These are phyloP conservation scores for Carex cristatella DNA, from an alignment of 176 grass and related monocot species.

Conservation along the genomic window DNA sequence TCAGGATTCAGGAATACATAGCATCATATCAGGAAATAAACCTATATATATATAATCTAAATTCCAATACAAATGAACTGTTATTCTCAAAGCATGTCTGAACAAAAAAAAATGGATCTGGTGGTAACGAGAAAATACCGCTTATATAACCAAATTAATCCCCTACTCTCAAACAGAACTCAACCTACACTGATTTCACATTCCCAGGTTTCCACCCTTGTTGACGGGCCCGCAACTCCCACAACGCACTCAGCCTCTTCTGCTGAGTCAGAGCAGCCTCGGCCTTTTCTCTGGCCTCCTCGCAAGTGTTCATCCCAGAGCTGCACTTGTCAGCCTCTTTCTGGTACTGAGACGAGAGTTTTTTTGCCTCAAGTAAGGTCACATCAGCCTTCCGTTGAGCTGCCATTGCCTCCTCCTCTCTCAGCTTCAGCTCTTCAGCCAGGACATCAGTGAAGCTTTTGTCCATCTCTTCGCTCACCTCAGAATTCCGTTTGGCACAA, in stretches of 20 bases:
- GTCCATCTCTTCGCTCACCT: slow-evolving; percentile 73
- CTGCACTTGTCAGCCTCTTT: slow-evolving; percentile 97
- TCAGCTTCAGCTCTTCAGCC: slow-evolving; percentile 69
- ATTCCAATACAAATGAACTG: neutral
- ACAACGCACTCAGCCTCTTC: slow-evolving; percentile 66
- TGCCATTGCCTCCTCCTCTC: slow-evolving; percentile 71
- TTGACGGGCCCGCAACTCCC: slow-evolving; percentile 66
- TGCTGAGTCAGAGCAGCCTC: slow-evolving; percentile 42
- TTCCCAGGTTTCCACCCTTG: slow-evolving; percentile 59
- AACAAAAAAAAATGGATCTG: neutral
- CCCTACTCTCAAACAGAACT: neutral
- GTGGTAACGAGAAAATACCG: neutral
- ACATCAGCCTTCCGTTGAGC: slow-evolving; percentile 74
- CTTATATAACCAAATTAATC: neutral
- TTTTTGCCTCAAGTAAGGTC: slow-evolving; percentile 82
- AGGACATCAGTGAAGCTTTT: slow-evolving; percentile 77
- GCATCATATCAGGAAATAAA: neutral
- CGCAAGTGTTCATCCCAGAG: slow-evolving; percentile 96
- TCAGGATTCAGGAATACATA: neutral
- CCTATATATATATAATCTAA: slow-evolving; percentile 1
- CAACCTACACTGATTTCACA: slow-evolving; percentile 19
- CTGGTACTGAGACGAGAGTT: slow-evolving; percentile 89
- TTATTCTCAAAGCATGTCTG: neutral
- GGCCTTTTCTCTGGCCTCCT: slow-evolving; percentile 83
- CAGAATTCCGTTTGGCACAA: slow-evolving; percentile 55